Evolutionary conservation across 2,329 filamentous ascomycete species (phyloP), one percentile per base, ranked within the genome.

Genomic region (Stachybotrys elegans): DNA sequence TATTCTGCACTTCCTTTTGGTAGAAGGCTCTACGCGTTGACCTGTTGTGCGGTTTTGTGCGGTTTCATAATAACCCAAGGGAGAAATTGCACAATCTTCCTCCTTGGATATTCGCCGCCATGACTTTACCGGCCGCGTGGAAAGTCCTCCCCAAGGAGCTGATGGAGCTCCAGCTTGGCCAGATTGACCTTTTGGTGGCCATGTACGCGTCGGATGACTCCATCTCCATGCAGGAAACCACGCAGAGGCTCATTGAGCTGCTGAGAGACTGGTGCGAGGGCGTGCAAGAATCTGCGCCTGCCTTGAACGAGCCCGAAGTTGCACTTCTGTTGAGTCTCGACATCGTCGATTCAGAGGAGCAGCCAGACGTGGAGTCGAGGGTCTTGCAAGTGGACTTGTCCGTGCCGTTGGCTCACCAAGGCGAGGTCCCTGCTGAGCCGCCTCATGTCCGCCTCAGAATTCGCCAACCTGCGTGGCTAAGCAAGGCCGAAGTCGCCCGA

Each of bases 391-490:
- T 72, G 17, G 62, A 60, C 17, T 51, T 72, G 17, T 52, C 52
- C 0, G 48, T 70, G 1, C 68, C 69, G 0, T 44, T 71, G 14
- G 36, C 47, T 5, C 46, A 45, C 12, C 36, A 21, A 7, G 46
- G 54, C 1, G 54, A 22, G 3, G 22, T 11, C 14, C 14, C 43
- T 4, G 44, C 52, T 0, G 69, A 75, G 13, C 57, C 71, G 2
- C 72, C 73, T 1, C 54, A 60, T 4, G 57, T 69, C 3, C 62
- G 54, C n/a, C 60, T 69, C 8, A 64, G 68, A 4, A 52, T 76
- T 9, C 70, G 70, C 6, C 74, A 78, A 36, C 73, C 75, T 1
- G 53, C 59, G 0, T 79, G 75, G 75, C 67, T 78, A 59, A 76
- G 65, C 44, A 76, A 70, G 51, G 69, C 71, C 6, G 68, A 75